Percentiles rank a stretch among this genome's conserved stretches.
These are phyloP conservation scores for Phytophthora tentaculata DNA, from an alignment of 352 stramenopile species.

Conservation along the genomic window DNA sequence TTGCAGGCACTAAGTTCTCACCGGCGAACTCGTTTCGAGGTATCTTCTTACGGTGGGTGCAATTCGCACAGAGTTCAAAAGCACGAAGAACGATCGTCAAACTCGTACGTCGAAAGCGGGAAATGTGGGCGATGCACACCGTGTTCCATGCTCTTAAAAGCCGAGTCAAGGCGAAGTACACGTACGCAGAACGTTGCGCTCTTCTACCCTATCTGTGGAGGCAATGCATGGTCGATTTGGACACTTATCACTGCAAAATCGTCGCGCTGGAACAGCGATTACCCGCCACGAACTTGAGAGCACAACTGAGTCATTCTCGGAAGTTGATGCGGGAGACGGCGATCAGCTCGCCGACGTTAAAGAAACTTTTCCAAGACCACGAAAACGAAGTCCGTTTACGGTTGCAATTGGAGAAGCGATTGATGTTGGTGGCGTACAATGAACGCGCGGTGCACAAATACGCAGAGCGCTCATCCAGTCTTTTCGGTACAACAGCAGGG, in stretches of 20 bases:
- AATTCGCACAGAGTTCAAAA: constrained; percentile 53
- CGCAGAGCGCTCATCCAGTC: constrained; percentile 53
- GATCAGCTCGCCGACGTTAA: constrained; percentile 68
- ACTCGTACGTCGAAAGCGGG: constrained; percentile 36
- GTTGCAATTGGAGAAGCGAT: constrained; percentile 69
- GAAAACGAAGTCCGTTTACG: constrained; percentile 61
- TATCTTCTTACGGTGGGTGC: constrained; percentile 63
- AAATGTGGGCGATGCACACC: constrained; percentile 43
- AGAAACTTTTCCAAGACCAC: constrained; percentile 73
- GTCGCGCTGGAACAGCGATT: constrained; percentile 41
- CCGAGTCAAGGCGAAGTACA: constrained; percentile 56
- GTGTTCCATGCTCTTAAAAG: constrained; percentile 51
- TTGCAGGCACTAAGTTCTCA: constrained; percentile 50
- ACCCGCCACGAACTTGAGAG: constrained; percentile 37
- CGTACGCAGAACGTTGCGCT: constrained; percentile 29
- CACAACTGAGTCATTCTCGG: constrained; percentile 30
- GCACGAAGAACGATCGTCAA: constrained; percentile 29
- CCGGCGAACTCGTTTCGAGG: constrained; percentile 53
- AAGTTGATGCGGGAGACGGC: constrained; percentile 42
- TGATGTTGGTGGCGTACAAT: constrained; percentile 78
- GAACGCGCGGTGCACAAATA: constrained; percentile 77
- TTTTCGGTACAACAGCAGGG: constrained; percentile 52
- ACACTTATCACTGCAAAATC: constrained; percentile 59
- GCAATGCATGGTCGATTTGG: constrained; percentile 50
- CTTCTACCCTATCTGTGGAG: constrained; percentile 46